A percentile compares a stretch with the other conserved stretches of the same genome.
Conservation (phyloP, 371 early-diverging fungal genomes). For the Actinomucor elegans region DNA sequence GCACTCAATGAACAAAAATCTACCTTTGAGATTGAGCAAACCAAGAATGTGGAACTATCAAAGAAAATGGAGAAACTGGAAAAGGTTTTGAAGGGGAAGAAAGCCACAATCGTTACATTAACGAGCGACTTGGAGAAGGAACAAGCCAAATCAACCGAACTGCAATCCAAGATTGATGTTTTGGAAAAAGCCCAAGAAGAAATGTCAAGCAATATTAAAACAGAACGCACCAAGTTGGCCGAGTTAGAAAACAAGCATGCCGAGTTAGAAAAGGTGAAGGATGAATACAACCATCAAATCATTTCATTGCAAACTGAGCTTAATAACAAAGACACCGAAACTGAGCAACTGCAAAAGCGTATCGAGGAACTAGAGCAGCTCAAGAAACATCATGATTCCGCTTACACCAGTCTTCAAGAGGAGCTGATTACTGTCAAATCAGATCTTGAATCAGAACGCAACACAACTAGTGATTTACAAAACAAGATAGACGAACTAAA, state of each 20-base stretch:
- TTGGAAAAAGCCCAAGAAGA: conserved; percentile 3
- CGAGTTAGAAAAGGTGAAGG: conserved; percentile 2
- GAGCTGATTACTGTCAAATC: background rate
- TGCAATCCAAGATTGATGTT: conserved; percentile 2
- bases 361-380: background rate
- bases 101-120: background rate
- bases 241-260: background rate
- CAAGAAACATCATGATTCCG: background rate
- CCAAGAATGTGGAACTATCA: background rate
- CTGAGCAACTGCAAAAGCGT: background rate
- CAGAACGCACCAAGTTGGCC: background rate
- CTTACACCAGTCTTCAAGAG: background rate
- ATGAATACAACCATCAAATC: background rate
- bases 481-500: background rate
- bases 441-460: background rate
- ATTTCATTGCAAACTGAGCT: background rate
- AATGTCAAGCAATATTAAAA: background rate
- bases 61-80: background rate
- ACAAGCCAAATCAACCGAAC: background rate
- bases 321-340: background rate
- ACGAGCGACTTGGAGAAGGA: background rate
- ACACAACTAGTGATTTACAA: background rate
- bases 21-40: background rate
- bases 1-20: background rate
- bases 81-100: background rate